These are phyloP conservation scores for Apiotrichum brassicae DNA, from an alignment of 1,284 basidiomycete genomes.

Conservation along the genomic window DNA sequence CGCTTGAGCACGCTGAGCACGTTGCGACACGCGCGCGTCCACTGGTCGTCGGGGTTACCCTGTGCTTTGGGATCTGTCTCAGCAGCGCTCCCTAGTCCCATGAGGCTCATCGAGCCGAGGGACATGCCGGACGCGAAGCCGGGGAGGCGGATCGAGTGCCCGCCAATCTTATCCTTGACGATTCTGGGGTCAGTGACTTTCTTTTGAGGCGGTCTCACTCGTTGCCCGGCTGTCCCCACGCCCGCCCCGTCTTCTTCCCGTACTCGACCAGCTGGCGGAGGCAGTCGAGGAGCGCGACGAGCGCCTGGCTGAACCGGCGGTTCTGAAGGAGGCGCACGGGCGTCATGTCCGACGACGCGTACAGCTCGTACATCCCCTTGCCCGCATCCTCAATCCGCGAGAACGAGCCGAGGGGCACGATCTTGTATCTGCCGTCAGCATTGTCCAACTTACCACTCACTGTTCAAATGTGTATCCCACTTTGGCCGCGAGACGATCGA, in stretches of 20 bases:
- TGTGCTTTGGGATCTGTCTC: constrained; percentile 4
- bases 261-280: constrained; percentile 82
- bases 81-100: constrained; percentile 32
- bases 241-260: constrained; percentile 64
- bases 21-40: constrained; percentile 89
- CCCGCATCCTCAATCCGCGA: constrained; percentile 81
- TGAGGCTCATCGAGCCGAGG: constrained; percentile 38
- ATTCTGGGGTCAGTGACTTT: constrained; percentile 58
- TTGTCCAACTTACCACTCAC: constrained; percentile 49
- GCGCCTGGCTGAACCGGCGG: constrained; percentile 88
- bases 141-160: constrained; percentile 73
- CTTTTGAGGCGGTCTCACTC: constrained; percentile 31
- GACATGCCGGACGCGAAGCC: constrained; percentile 72
- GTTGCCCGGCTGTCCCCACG: constrained; percentile 69
- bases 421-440: constrained; percentile 59
- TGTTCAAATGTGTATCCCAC: constrained; percentile 78
- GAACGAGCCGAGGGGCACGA: constrained; percentile 88
- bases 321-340: constrained; percentile 73
- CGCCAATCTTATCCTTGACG: constrained; percentile 89
- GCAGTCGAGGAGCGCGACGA: constrained; percentile 93
- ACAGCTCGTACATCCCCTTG: constrained; percentile 79
- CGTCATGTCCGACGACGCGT: constrained; percentile 80
- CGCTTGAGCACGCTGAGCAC: constrained; percentile 81
- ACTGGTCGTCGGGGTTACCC: constrained; percentile 64
- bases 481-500: constrained; percentile 85